Conservation (phyloP, 768 basidiomycete genomes). For the Cubamyces lactineus region DNA sequence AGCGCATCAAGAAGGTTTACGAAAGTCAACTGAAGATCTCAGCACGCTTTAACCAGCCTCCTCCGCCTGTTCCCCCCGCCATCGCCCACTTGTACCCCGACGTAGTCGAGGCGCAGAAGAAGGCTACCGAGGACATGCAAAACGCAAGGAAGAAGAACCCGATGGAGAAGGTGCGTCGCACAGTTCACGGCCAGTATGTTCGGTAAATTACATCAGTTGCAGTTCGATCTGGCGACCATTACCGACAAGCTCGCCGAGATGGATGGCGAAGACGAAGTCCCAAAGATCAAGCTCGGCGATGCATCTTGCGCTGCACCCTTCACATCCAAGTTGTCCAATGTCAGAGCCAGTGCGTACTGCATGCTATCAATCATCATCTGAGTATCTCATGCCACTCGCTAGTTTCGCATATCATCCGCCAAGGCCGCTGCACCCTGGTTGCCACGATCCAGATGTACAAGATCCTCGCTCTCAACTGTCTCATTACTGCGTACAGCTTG, state of each 20-base stretch:
- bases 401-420: slow-evolving; percentile 98
- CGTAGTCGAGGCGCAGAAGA: slow-evolving; percentile 86
- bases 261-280: slow-evolving; percentile 93
- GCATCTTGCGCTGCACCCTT: slow-evolving; percentile 99
- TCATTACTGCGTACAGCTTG: slow-evolving; percentile 98
- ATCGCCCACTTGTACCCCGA: slow-evolving; percentile 90
- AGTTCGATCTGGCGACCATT: slow-evolving; percentile 81
- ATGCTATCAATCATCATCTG: background rate
- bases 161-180: slow-evolving; percentile 76
- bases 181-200: background rate
- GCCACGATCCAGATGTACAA: slow-evolving; percentile 99
- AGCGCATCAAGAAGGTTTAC: slow-evolving; percentile 95
- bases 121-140: slow-evolving; percentile 67
- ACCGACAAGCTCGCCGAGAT: slow-evolving; percentile 88
- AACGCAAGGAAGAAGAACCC: slow-evolving; percentile 80
- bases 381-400: background rate
- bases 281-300: slow-evolving; percentile 99
- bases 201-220: slow-evolving; percentile 25
- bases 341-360: slow-evolving; percentile 80
- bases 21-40: slow-evolving; percentile 94
- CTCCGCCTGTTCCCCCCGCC: slow-evolving; percentile 88
- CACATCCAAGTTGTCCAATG: slow-evolving; percentile 97
- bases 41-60: slow-evolving; percentile 87
- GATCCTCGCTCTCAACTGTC: slow-evolving; percentile 94
- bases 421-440: slow-evolving; percentile 97